phyloP scores from a whole-genome alignment of 106 monocot species.

The Iris macrosiphon region DNA sequence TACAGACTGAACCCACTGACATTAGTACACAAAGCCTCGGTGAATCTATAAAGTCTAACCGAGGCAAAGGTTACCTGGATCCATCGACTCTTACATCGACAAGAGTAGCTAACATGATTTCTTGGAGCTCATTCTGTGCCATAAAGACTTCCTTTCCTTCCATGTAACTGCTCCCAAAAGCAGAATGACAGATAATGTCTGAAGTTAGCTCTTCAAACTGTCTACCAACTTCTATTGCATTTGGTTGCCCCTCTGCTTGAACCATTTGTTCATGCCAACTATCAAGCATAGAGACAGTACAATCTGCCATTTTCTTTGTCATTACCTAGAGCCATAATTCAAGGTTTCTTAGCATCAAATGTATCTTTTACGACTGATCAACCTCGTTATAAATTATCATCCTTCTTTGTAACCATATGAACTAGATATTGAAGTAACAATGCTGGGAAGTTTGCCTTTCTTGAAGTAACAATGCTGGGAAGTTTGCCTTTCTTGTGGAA shows the following conservation, averaged over 20 bases:
- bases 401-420: no score
- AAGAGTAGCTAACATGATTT: background rate
- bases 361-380: no score
- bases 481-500: no score
- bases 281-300: conserved; percentile 18
- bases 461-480: no score
- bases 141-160: conserved; percentile 48
- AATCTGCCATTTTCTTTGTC: conserved; percentile 24
- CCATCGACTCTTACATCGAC: conserved; percentile 12
- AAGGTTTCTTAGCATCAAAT: no score
- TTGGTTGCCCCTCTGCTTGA: background rate
- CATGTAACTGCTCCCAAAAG: conserved; percentile 38
- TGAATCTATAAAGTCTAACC: background rate
- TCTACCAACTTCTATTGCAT: conserved; percentile 17
- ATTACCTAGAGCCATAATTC: conserved; percentile 28
- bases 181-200: conserved; percentile 46
- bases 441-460: no score
- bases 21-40: background rate
- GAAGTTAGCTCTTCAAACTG: conserved; percentile 46
- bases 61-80: conserved; percentile 13
- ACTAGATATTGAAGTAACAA: no score
- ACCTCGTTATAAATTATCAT: no score
- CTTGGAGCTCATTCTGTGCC: conserved; percentile 38
- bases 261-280: conserved; percentile 7
- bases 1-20: no score